These are phyloP conservation scores for Celoporthe dispersa DNA, from an alignment of 2,329 filamentous ascomycete genomes.

Conservation along the genomic window DNA sequence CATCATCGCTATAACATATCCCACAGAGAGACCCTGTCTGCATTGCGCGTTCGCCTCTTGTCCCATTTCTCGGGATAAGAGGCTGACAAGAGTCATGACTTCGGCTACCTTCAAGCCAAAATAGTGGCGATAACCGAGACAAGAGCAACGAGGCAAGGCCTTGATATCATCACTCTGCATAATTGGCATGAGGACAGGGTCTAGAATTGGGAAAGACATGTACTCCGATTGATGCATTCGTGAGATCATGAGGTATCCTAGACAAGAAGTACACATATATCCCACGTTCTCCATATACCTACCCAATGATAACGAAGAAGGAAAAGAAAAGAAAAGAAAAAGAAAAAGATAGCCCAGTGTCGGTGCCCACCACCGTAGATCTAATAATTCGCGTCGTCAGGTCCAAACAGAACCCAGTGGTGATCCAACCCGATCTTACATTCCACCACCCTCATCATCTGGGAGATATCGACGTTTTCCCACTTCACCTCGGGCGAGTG, in stretches of 20 bases:
- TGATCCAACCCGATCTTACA: slow-evolving; percentile 23
- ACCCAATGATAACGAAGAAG: background rate
- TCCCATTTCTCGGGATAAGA: background rate
- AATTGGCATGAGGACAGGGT: background rate
- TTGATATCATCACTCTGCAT: background rate
- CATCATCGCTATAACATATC: background rate
- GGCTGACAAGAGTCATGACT: background rate
- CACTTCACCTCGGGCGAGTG: slow-evolving; percentile 43
- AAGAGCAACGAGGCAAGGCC: background rate
- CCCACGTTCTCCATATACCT: background rate
- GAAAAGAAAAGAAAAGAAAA: too few relatives aligned
- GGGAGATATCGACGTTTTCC: slow-evolving; percentile 50
- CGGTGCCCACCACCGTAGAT: slow-evolving; percentile 1
- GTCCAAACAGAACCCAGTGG: background rate
- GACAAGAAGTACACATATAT: background rate
- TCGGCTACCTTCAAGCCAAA: background rate
- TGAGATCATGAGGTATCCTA: slow-evolving; percentile 26
- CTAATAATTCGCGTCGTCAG: background rate
- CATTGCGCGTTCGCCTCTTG: too few relatives aligned
- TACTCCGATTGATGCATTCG: slow-evolving; percentile 27
- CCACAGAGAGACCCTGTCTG: too few relatives aligned
- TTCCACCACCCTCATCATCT: slow-evolving; percentile 44
- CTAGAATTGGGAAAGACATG: background rate
- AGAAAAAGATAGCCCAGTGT: background rate
- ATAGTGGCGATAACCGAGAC: background rate